These are phyloP conservation scores for Salix caprea DNA, from an alignment of 345 rosid species.

Conservation along the genomic window DNA sequence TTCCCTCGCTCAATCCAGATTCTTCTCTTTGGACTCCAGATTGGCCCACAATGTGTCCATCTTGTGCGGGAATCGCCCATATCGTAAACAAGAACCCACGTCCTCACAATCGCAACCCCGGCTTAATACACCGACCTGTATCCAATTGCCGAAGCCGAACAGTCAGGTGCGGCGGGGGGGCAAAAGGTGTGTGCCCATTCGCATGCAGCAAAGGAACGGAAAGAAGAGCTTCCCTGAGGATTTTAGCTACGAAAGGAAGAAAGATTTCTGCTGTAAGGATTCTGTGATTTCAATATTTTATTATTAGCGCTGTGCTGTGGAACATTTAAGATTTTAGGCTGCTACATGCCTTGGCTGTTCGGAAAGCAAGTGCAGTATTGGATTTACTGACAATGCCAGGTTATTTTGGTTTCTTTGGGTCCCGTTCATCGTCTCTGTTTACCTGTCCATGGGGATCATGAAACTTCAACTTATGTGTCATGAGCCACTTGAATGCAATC, in stretches of 20 bases:
- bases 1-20: background rate
- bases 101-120: no score
- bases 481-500: background rate
- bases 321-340: no score
- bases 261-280: no score
- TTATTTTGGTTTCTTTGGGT: background rate
- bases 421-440: background rate
- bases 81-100: background rate
- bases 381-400: no score
- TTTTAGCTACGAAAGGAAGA: no score
- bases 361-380: no score
- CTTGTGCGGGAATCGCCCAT: background rate
- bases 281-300: no score
- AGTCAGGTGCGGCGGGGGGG: conserved; percentile 41
- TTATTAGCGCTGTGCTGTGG: no score
- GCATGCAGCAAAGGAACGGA: conserved; percentile 31
- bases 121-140: conserved; percentile 3
- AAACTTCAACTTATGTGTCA: background rate
- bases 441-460: background rate
- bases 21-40: background rate
- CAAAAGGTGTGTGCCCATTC: conserved; percentile 18
- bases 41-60: background rate
- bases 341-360: no score
- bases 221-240: conserved; percentile 26
- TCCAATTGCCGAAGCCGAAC: conserved; percentile 61